A percentile compares a stretch with the other conserved stretches of the same genome.
Evolutionary conservation across 2,329 filamentous ascomycete genomes (phyloP).

Genomic region (Huntiella savannae): DNA sequence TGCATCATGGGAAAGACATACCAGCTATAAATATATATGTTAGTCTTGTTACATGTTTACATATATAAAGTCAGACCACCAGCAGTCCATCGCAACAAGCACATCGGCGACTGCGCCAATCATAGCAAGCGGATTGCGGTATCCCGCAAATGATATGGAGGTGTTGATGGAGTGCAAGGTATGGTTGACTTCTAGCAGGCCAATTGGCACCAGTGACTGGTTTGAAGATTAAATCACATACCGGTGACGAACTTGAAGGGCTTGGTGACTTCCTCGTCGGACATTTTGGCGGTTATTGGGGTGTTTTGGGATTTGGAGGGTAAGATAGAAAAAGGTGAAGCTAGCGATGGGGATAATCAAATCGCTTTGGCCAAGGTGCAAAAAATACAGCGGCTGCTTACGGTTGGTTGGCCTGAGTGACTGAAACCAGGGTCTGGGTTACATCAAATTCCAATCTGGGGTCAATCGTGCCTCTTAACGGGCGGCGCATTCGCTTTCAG

Average conservation of each 20-base stretch:
- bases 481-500: too few relatives aligned
- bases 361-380: too few relatives aligned
- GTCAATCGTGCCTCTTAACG: too few relatives aligned
- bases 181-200: too few relatives aligned
- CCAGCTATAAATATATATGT: slow-evolving; percentile 24
- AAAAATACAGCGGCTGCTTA: too few relatives aligned
- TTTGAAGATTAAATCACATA: slow-evolving; percentile 32
- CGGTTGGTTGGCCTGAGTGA: too few relatives aligned
- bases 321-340: slow-evolving; percentile 5
- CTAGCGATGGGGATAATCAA: background rate
- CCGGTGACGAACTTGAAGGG: slow-evolving; percentile 99
- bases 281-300: slow-evolving; percentile 48
- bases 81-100: background rate
- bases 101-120: background rate
- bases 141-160: too few relatives aligned
- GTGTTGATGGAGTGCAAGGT: background rate
- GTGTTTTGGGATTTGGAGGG: background rate
- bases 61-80: slow-evolving; percentile 18
- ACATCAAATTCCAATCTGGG: too few relatives aligned
- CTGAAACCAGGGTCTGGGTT: too few relatives aligned
- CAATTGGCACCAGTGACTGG: background rate
- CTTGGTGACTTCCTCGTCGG: slow-evolving; percentile 85
- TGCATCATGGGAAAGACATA: slow-evolving; percentile 17
- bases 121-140: too few relatives aligned
- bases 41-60: slow-evolving; percentile 20